Conservation (phyloP, 192 early-diverging fungal genomes). For the Backusella parvicylindrica region DNA sequence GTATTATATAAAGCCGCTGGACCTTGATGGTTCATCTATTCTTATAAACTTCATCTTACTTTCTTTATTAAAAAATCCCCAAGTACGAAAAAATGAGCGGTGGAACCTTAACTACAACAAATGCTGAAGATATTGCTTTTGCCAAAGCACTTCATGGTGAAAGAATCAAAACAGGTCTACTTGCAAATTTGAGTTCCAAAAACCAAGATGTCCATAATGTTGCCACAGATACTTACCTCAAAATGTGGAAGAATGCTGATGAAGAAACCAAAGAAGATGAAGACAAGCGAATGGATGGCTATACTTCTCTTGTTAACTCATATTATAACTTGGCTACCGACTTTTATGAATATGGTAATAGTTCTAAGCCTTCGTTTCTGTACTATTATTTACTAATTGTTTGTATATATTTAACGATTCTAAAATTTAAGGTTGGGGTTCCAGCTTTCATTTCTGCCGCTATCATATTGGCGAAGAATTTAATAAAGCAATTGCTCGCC, state of each 20-base stretch:
- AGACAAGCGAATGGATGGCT: constrained; percentile 53
- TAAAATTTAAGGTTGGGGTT: constrained; percentile 76
- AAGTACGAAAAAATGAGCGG: constrained; percentile 21
- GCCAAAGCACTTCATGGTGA: constrained; percentile 53
- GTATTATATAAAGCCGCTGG: background rate
- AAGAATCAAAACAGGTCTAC: constrained; percentile 33
- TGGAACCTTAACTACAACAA: constrained; percentile 24
- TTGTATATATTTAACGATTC: background rate
- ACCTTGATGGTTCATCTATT: background rate
- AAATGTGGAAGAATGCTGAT: constrained; percentile 63
- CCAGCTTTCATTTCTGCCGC: constrained; percentile 90
- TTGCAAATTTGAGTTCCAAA: constrained; percentile 56
- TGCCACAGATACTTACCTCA: constrained; percentile 68
- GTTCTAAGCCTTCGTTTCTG: background rate
- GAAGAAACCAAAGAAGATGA: constrained; percentile 56
- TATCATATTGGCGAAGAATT: constrained; percentile 76
- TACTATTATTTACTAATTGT: background rate
- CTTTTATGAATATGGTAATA: constrained; percentile 68
- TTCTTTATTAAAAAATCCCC: background rate
- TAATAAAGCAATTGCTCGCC: constrained; percentile 78
- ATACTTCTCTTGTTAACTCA: constrained; percentile 73
- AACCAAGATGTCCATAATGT: constrained; percentile 62
- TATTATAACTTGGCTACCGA: constrained; percentile 84
- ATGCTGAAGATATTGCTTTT: constrained; percentile 49
- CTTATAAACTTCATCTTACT: background rate